Evolutionary conservation across 1,284 basidiomycete species (phyloP), one percentile per base, ranked within the genome.

Genomic region (Singerocomus inundabilis): DNA sequence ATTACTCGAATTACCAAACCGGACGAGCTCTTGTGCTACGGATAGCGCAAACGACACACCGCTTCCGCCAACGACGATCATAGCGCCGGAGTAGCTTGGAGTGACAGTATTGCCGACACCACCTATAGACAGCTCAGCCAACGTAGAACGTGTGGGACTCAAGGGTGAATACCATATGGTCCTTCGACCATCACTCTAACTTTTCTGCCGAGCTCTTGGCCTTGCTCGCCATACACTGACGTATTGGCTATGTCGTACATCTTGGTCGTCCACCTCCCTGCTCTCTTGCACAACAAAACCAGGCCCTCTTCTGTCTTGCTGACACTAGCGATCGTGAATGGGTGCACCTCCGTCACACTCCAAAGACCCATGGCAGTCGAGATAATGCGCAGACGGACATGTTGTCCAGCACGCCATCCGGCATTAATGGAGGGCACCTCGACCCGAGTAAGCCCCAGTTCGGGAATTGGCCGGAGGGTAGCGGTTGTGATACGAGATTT

Each of bases 381-480:
- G n/a, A 89, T 67, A 13, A 92, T 75, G 3, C 85, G 81, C 1
- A 93, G 56, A 38, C 85, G 79, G 45, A 93, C 77, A 60, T 93
- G 91, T 61, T 93, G 91, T 1, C 89, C 90, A 2, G 88, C 85
- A 10, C 87, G 80, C 90, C 90, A 93, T 40, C 91, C 91, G 11
- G 77, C 71, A 61, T 85, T 88, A 56, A 87, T 60, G 4, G 65
- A 57, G 1, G 79, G 81, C 15, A 88, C 67, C 56, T 82, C 77
- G 45, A 89, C 69, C 34, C 79, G 80, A 5, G 85, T 86, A 46
- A 77, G 67, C 31, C 77, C 75, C 28, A 88, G 74, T 51, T 80
- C 78, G 1, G 81, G 76, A 15, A 87, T 67, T 2, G 82, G 70
- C 1, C 75, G 75, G 45, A 88, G 69, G 28, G 68, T 76, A 4